Evolutionary conservation across 1,139 yeast species (phyloP), one percentile per base, ranked within the genome.

Genomic region (Hemisphaericaspora subhashii): DNA sequence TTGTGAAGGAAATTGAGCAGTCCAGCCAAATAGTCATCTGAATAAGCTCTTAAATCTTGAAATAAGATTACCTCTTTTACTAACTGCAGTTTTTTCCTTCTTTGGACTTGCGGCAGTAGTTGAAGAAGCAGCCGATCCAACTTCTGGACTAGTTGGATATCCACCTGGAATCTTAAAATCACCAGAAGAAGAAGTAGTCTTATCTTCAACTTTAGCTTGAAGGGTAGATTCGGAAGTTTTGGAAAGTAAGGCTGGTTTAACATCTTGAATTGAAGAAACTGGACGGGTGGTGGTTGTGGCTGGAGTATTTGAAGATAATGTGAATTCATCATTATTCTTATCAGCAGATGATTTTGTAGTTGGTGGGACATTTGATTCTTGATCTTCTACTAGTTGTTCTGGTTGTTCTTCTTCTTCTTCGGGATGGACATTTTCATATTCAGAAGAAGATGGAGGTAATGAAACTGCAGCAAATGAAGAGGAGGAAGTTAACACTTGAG

Each of bases 401-500:
- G 5, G 8, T 20, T 48, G 53, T 16, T 48, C 52, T 7, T 33
- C 46, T 5, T 47, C 54, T 14, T 47, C 50, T 14, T 51, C 49
- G 17, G 39, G 38, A 16, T 41, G 38, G 16, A 54, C 39, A 24
- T 52, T 42, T 37, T 57, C 60, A 38, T 43, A 51, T 10, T 43
- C 57, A 3, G 62, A 38, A 13, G 46, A 41, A 10, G 38, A 33
- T 18, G 48, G 48, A 18, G 48, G 50, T n/a, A 46, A 42, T 10
- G 74, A 66, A 16, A 70, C 67, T 6, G 73, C 74, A 11, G 74
- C 74, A 55, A 64, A 70, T 4, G 75, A 68, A 1, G 73, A 67
- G 6, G 57, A 54, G 2, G 66, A 47, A 2, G 74, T 64, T 41
- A 57, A 57, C 3, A 64, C 66, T 27, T 63, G 64, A 27, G 45